Percentiles rank a stretch among this genome's conserved stretches.
These are phyloP conservation scores for Thelonectria rubi DNA, from an alignment of 2,329 filamentous ascomycete genomes.

Conservation along the genomic window DNA sequence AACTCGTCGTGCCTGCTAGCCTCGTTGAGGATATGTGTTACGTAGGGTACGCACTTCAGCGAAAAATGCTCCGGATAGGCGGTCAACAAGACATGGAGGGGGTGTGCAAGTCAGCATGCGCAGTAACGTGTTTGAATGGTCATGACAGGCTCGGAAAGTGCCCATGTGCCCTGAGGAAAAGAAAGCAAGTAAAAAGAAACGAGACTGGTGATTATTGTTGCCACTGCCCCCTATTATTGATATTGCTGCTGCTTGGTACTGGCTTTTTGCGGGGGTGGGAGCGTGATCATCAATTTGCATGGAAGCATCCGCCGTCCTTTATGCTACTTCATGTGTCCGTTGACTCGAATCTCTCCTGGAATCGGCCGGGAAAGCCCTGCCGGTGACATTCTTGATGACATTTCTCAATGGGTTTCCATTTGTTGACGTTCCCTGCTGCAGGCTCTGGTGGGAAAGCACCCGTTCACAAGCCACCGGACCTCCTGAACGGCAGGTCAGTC, in stretches of 20 bases:
- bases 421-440: too few relatives aligned
- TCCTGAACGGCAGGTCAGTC: not conserved
- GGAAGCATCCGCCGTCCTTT: not conserved
- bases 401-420: too few relatives aligned
- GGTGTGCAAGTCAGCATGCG: not conserved
- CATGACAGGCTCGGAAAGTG: not conserved
- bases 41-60: conserved; percentile 7
- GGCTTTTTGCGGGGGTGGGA: not conserved
- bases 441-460: too few relatives aligned
- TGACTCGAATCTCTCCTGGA: not conserved
- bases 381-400: not conserved
- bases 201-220: not conserved
- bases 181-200: not conserved
- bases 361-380: not conserved
- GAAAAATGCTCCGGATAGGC: conserved; percentile 15
- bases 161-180: not conserved
- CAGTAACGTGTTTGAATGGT: not conserved
- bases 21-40: conserved; percentile 10
- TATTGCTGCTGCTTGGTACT: not conserved
- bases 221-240: conserved; percentile 10
- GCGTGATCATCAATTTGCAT: conserved; percentile 13
- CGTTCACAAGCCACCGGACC: not conserved
- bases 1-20: conserved; percentile 18
- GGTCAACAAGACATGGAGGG: conserved; percentile 13
- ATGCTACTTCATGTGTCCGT: not conserved